Evolutionary conservation across 306 rosid genomes (phyloP).

Genomic region (Fragaria iinumae): DNA sequence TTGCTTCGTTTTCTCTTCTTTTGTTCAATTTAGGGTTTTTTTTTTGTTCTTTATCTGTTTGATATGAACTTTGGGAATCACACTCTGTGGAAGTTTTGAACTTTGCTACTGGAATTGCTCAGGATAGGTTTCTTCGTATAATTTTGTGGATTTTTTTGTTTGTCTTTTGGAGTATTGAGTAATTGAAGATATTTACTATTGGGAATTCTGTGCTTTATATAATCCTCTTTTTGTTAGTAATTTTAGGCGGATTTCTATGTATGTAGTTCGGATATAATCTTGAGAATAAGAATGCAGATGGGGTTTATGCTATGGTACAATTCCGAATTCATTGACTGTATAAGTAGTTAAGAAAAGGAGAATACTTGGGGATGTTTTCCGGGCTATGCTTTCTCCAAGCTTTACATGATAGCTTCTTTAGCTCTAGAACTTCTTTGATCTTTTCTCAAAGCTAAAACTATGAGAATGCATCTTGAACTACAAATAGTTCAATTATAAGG

Average conservation of each 20-base stretch:
- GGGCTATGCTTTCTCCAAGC: not conserved
- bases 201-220: not conserved
- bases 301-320: not conserved
- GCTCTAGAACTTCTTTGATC: no score
- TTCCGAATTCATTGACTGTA: not conserved
- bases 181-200: not conserved
- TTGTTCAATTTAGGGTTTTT: conserved; percentile 16
- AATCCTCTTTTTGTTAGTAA: not conserved
- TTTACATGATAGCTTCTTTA: not conserved
- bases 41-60: conserved; percentile 17
- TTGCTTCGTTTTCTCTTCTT: not conserved
- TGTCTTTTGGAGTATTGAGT: not conserved
- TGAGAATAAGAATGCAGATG: not conserved
- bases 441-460: no score
- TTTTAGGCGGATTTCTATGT: not conserved
- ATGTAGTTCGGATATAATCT: not conserved
- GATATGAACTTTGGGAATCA: not conserved
- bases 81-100: no score
- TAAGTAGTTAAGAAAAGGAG: not conserved
- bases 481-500: not conserved
- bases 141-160: not conserved
- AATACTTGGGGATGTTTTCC: not conserved
- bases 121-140: not conserved
- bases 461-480: no score
- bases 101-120: not conserved